phyloP scores from a whole-genome alignment of 306 rosid genomes.

The Urtica urens region DNA sequence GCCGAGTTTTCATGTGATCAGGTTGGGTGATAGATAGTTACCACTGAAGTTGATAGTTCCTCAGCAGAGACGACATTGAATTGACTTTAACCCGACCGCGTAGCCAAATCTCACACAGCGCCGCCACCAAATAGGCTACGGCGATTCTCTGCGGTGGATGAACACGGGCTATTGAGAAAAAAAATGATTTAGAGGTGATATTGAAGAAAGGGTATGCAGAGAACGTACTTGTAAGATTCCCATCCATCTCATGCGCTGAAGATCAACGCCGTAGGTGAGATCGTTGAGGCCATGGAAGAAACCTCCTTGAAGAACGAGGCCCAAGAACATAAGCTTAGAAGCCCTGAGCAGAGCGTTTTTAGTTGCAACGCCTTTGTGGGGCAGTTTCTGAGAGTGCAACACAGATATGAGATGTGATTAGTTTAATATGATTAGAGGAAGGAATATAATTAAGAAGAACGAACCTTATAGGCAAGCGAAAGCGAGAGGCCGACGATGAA shows the following conservation, averaged over 20 bases:
- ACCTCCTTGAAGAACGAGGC: conserved; percentile 95
- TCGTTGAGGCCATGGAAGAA: conserved; percentile 66
- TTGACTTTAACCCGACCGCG: conserved; percentile 42
- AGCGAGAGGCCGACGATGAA: conserved; percentile 89
- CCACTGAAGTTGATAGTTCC: conserved; percentile 67
- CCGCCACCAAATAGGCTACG: conserved; percentile 60
- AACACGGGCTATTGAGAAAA: background rate
- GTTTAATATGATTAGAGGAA: background rate
- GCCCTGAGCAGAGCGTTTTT: conserved; percentile 57
- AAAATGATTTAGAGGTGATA: background rate
- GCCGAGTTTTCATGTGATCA: background rate
- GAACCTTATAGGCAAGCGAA: conserved; percentile 87
- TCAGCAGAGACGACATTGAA: conserved; percentile 51
- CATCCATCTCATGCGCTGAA: conserved; percentile 62
- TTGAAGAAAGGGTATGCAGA: background rate
- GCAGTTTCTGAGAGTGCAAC: conserved; percentile 54
- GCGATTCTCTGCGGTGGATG: conserved; percentile 60
- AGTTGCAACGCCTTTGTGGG: conserved; percentile 47
- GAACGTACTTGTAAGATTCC: conserved; percentile 76
- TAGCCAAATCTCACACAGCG: conserved; percentile 91
- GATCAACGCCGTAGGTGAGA: conserved; percentile 82
- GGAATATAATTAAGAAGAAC: too few species aligned
- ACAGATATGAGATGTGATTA: background rate
- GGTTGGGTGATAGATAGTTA: conserved; percentile 25
- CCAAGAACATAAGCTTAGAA: conserved; percentile 65